These are phyloP conservation scores for Calamus simplicifolius DNA, from an alignment of 176 grass and related monocot species.

Conservation along the genomic window DNA sequence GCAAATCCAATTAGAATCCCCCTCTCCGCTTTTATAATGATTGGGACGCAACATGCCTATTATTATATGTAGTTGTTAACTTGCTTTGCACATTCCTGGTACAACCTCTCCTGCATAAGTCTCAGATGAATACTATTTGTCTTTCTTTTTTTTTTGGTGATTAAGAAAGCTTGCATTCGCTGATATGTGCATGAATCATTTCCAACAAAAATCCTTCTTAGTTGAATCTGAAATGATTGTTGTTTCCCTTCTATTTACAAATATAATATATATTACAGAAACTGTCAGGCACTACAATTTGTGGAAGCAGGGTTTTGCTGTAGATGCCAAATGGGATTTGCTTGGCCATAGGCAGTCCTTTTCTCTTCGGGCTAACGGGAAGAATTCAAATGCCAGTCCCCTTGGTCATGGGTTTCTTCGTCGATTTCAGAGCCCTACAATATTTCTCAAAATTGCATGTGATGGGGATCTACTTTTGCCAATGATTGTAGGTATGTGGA, in stretches of 20 bases:
- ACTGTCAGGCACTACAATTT: constrained; percentile 5
- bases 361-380: background rate
- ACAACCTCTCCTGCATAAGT: too few relatives aligned
- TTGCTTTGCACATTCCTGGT: too few relatives aligned
- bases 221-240: background rate
- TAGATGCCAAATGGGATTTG: background rate
- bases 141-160: too few relatives aligned
- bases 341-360: background rate
- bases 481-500: constrained; percentile 1
- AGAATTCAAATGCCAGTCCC: background rate
- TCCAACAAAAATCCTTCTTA: background rate
- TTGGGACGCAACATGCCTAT: too few relatives aligned
- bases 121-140: too few relatives aligned
- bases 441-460: constrained; percentile 13
- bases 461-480: constrained; percentile 8
- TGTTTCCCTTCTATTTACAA: background rate
- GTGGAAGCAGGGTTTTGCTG: constrained; percentile 2
- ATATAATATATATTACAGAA: constrained; percentile 2
- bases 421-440: constrained; percentile 4
- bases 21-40: too few relatives aligned
- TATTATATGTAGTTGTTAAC: too few relatives aligned
- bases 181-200: background rate
- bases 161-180: too few relatives aligned
- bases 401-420: constrained; percentile 8
- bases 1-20: too few relatives aligned